Evolutionary conservation across 2,329 filamentous ascomycete genomes (phyloP), one percentile per base, ranked within the genome.

Genomic region (Didymosphaeria variabile): DNA sequence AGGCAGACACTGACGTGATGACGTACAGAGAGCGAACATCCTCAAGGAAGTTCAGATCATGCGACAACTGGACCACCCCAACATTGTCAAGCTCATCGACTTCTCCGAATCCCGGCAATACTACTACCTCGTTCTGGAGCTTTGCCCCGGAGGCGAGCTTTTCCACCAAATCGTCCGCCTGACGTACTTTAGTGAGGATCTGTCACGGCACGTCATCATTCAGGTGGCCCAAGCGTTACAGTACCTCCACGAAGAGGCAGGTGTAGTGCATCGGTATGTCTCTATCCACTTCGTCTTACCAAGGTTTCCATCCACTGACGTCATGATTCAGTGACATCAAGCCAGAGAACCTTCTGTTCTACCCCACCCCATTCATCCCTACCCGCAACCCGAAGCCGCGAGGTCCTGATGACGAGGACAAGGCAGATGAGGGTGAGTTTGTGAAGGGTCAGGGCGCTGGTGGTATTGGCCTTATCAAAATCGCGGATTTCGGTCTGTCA

Each of bases 21-120:
- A 62, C 66, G 60, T 66, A 67, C 79, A 99, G 95, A 88, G 95
- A 81, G 92, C 94, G 66, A 99, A 98, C 74, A 98, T 99, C 67
- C 83, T 99, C 63, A 99, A 99, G 81, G 95, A 99, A 80, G 95
- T 99, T 15, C 92, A 97, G 74, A 99, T 99, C 70, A 99, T 99
- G 94, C 92, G 94, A 66, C 91, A 96, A 73, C 85, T 99, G 51
- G 93, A 98, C 67, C 95, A 99, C 70, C 94, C 94, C 64, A 98
- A 98, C 77, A 95, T 99, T 63, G 89, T 97, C 79, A 94, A 93
- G 76, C 87, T 99, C 60, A 86, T 98, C 72, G 93, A 97, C 72
- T 98, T 98, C 76, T 91, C 91, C 65, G 95, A 99, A 79, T 96
- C 94, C 0, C 87, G 87, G 60, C 93, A 98, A 78, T 97, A 97